phyloP scores from a whole-genome alignment of 225 moss, liverwort and hornwort genomes.

The Marchantia polymorpha region DNA sequence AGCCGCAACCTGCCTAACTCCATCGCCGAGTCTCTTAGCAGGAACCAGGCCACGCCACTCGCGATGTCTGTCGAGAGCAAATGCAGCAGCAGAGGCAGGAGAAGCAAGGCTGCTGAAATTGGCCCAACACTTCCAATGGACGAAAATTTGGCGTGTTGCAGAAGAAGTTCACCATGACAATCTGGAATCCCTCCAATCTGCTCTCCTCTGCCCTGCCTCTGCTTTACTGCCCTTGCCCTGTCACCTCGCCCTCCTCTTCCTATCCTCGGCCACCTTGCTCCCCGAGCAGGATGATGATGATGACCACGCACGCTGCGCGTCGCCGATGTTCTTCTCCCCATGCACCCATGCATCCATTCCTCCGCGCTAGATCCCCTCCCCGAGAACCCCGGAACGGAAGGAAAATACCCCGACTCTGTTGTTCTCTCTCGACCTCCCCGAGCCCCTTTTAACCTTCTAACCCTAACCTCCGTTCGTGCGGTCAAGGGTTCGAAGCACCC shows the following conservation, averaged over 20 bases:
- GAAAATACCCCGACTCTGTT: too few relatives aligned
- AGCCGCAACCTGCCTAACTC: conserved; percentile 2
- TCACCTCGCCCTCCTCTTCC: neutral
- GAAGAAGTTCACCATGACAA: conserved; percentile 2
- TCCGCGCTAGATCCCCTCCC: too few relatives aligned
- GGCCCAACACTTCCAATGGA: neutral
- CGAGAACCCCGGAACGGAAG: too few relatives aligned
- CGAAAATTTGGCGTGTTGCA: neutral
- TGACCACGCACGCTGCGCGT: neutral
- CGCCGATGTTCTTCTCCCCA: too few relatives aligned
- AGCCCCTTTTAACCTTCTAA: too few relatives aligned
- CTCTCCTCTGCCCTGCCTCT: neutral
- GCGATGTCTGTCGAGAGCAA: neutral
- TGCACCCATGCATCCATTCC: too few relatives aligned
- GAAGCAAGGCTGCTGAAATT: neutral
- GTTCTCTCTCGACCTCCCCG: too few relatives aligned
- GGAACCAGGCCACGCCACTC: neutral
- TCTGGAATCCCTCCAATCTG: neutral
- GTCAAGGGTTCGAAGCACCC: too few relatives aligned
- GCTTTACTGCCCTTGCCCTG: neutral
- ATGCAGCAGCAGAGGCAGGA: neutral
- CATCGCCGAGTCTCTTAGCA: neutral
- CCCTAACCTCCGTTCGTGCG: too few relatives aligned
- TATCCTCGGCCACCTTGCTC: neutral
- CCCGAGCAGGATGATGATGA: neutral